A percentile compares a stretch with the other conserved stretches of the same genome.
These are phyloP conservation scores for Picea sitchensis DNA, from an alignment of 75 land plant genomes.

Conservation along the genomic window DNA sequence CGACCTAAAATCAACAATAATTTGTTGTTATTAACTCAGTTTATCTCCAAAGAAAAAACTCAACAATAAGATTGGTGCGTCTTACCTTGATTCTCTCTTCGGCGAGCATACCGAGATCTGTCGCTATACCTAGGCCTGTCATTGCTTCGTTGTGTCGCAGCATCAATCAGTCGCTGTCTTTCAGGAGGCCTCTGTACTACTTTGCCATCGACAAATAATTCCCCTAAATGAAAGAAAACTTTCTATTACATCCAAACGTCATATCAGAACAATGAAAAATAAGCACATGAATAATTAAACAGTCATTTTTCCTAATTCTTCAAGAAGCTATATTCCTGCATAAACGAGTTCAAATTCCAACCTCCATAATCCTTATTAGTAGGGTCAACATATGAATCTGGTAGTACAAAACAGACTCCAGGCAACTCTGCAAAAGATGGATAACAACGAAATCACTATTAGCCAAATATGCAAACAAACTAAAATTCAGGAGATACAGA, in stretches of 20 bases:
- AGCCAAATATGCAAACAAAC: no score
- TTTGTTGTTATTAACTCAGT: background rate
- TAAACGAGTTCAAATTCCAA: background rate
- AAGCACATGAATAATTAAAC: background rate
- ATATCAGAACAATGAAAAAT: background rate
- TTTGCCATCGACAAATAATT: constrained; percentile 50
- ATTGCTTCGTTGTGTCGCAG: constrained; percentile 33
- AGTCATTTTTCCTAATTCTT: background rate
- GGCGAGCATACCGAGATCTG: constrained; percentile 45
- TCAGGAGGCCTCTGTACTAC: constrained; percentile 51
- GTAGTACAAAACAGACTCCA: constrained; percentile 58
- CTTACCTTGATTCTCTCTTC: constrained; percentile 32
- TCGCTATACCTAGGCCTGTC: constrained; percentile 57
- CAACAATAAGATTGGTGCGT: background rate
- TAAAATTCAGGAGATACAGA: no score
- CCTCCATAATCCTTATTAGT: constrained; percentile 57
- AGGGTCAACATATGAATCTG: constrained; percentile 53
- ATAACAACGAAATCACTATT: background rate
- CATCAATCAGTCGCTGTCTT: constrained; percentile 49
- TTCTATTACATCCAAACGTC: background rate
- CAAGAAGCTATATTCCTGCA: background rate
- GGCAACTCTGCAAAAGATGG: constrained; percentile 34
- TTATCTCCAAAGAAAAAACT: background rate
- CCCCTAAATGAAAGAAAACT: constrained; percentile 19
- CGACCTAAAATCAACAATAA: background rate